phyloP scores from a whole-genome alignment of 345 rosid species.

The Eucalyptus curtisii region DNA sequence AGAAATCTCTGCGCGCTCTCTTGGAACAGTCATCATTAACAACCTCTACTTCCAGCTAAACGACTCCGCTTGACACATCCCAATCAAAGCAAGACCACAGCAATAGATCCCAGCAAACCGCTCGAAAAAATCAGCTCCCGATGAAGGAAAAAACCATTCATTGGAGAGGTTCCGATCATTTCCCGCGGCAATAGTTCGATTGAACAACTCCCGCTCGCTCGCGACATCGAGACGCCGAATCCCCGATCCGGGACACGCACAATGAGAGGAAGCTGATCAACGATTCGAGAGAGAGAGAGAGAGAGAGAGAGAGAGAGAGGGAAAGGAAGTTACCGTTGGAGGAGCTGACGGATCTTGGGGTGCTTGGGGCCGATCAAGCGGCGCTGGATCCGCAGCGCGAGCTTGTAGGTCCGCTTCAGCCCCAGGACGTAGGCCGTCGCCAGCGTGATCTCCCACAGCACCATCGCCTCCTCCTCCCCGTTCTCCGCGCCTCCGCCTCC shows the following conservation, averaged over 20 bases:
- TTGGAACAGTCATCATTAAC: not conserved
- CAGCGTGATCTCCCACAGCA: constrained; percentile 86
- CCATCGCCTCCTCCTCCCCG: constrained; percentile 16
- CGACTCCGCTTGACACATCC: not conserved
- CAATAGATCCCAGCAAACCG: not conserved
- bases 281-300: not conserved
- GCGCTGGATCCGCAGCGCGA: constrained; percentile 65
- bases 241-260: not conserved
- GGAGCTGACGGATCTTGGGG: constrained; percentile 49
- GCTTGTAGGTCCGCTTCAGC: constrained; percentile 61
- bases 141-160: not conserved
- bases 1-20: not conserved
- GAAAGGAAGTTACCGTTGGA: constrained; percentile 31
- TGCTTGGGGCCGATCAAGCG: constrained; percentile 41
- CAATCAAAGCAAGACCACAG: not conserved
- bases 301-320: no score
- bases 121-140: not conserved
- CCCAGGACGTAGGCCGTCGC: constrained; percentile 87
- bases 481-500: not conserved
- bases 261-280: not conserved
- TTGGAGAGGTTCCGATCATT: not conserved
- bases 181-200: not conserved
- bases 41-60: not conserved
- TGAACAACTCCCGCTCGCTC: not conserved
- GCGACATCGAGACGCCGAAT: not conserved